These are phyloP conservation scores for Niveomyces coronatus DNA, from an alignment of 2,329 filamentous ascomycete species.

Conservation along the genomic window DNA sequence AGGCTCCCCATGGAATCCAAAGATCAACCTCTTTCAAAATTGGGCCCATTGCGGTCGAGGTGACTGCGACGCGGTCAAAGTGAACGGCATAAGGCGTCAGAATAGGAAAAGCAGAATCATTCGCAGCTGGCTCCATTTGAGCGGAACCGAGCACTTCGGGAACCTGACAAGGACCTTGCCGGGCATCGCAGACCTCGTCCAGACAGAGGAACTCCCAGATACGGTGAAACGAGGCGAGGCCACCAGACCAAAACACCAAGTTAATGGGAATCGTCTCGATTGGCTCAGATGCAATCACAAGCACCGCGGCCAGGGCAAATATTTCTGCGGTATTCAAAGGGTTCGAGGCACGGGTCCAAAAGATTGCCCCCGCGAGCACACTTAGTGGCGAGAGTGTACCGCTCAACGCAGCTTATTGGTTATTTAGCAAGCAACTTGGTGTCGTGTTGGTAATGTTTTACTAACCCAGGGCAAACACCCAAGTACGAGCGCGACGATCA, in stretches of 20 bases:
- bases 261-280: no score
- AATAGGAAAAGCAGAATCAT: not conserved
- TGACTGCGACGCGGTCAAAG: not conserved
- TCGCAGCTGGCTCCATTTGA: not conserved
- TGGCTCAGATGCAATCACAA: no score
- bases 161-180: no score
- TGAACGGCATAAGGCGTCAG: not conserved
- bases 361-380: not conserved
- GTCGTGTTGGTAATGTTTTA: not conserved
- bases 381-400: not conserved
- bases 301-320: no score
- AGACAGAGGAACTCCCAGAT: no score
- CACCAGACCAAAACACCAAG: no score
- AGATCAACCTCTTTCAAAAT: not conserved
- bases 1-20: not conserved
- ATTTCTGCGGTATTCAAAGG: no score
- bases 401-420: not conserved
- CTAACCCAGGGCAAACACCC: not conserved
- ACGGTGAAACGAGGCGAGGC: no score
- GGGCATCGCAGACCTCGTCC: no score
- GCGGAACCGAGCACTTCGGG: no score
- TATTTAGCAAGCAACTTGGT: not conserved
- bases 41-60: not conserved
- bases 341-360: not conserved
- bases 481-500: not conserved